Base-by-base conservation (phyloP, 2,329 filamentous ascomycete species). In the Teratosphaeriaceae sp. region DNA sequence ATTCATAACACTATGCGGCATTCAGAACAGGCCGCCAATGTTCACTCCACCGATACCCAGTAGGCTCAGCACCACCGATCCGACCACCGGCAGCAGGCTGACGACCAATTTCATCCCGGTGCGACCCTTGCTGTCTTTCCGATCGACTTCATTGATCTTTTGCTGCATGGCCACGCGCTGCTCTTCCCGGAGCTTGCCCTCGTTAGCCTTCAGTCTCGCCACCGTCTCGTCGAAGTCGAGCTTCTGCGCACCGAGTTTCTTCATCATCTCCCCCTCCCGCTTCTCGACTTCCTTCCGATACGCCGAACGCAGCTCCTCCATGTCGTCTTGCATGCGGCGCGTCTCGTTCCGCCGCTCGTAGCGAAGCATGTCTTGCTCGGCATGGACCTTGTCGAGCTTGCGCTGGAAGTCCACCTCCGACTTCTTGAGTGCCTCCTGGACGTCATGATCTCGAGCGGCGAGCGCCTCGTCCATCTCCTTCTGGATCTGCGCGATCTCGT, bases 401-500 rank as follows among this genome's bases (percentile, higher is more conserved):
- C 27, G 29, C 34, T 44, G 20, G 29, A 36, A 31, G 23, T 38
- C 22, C n/a, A 19, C 15, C 22, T 46, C 22, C 16, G 31, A 20
- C 33, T 46, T 34, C 18, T 43, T 30, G 22, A 51, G 38, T 5
- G 41, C 42, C 19, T 48, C 40, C 33, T 45, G 31, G 16, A 44
- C 26, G 40, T 51, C 48, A n/a, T 38, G 11, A 31, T 52, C 51
- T 19, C 42, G 41, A 7, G 31, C 38, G 26, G 36, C 38, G 27
- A 46, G 24, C 2, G 49, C 48, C 11, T 26, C 18, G 21, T 45
- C 20, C 24, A 53, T 40, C 18, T 53, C 49, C 27, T 47, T 38
- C 36, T 51, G 31, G 4, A 54, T 37, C 22, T 50, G 26, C 12
- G 35, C 44, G 1, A 50, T 38, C 27, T 54, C 45, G 11, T 48